Evolutionary conservation across 805 yeast species (phyloP), one percentile per base, ranked within the genome.

Genomic region (Cyberlindnera maritima): DNA sequence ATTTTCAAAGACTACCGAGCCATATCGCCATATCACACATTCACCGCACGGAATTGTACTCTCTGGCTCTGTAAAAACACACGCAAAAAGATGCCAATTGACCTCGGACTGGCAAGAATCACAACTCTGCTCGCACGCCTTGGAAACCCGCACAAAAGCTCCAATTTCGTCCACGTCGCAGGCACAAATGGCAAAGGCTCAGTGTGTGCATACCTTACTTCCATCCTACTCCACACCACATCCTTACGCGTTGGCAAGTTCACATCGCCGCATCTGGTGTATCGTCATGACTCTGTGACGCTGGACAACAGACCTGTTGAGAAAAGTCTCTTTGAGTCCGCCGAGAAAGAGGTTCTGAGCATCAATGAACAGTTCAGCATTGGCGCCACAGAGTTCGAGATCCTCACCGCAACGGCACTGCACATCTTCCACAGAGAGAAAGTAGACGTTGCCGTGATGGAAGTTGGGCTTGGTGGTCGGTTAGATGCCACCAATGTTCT

Each of bases 101-200:
- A 79, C 46, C 67, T 86, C 11, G 88, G 88, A 2, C 68, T 86
- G 12, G 52, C 69, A 3, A 66, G 90, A 43, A 70, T 85, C 0
- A 28, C 65, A 1, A 57, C 60, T 34, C 71, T 85, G 3, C 68
- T 84, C 12, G 41, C 54, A 5, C 58, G 63, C 19, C 67, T 90
- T 18, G 89, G 88, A 0, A 77, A 81, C 56, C 97, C 96, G 0
- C 94, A 88, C 34, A 56, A 63, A 14, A 56, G 68, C 4, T 80
- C 80, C 59, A 77, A 79, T 50, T 81, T 89, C 0, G 70, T 94
- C n/a, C 99, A 94, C 61, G 76, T 94, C 4, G 97, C 97, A 0
- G 99, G 99, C 0, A 92, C 99, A 9, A 92, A 92, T 61, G 99
- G 99, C 0, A 92, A 92, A 61, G 99, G 99, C 0, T 90, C 97